Evolutionary conservation across 2,329 filamentous ascomycete species (phyloP), one percentile per base, ranked within the genome.

Genomic region (Diaporthe vexans): DNA sequence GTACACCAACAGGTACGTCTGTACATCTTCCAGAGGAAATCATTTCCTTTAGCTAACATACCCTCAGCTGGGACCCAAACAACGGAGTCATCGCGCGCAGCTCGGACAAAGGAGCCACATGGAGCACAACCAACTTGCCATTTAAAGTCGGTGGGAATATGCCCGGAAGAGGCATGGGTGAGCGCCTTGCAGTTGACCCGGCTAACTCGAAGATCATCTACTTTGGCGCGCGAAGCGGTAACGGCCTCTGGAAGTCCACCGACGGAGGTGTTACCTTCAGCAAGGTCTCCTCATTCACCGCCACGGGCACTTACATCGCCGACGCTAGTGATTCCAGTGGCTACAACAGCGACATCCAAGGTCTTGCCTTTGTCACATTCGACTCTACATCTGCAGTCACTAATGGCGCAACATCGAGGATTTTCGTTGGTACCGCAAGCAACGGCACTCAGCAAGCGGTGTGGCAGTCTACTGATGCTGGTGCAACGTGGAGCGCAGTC

Each of bases 61-160:
- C 7, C 29, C 11, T 24, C 21, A 75, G 74, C 43, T 75, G 82
- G 84, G 90, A 91, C 73, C 88, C 89, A 0, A 88, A 87, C 72
- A 84, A 86, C 6, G 89, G 89, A 10, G 83, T 87, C 10, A 90
- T 91, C 51, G 85, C 90, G 43, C 85, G 86, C 37, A 90, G 88
- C 11, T 86, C 84, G 11, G 88, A 91, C 76, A 83, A 85, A 77
- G 90, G 90, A 1, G 81, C 80, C 4, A 90, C 89, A 0, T 91
- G 88, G 87, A 78, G 82, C 1, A 82, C 84, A 26, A 86, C 87
- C 0, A 81, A 82, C 8, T 83, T 91, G 0, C 84, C 88, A 3
- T 91, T 91, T 83, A 91, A 91, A 79, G 88, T 90, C 59, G 89
- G 89, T 10, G 89, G 89, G 0, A 91, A 91, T 78, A 91, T 91